Evolutionary conservation across 345 rosid species (phyloP).

Genomic region (Camelina sativa): DNA sequence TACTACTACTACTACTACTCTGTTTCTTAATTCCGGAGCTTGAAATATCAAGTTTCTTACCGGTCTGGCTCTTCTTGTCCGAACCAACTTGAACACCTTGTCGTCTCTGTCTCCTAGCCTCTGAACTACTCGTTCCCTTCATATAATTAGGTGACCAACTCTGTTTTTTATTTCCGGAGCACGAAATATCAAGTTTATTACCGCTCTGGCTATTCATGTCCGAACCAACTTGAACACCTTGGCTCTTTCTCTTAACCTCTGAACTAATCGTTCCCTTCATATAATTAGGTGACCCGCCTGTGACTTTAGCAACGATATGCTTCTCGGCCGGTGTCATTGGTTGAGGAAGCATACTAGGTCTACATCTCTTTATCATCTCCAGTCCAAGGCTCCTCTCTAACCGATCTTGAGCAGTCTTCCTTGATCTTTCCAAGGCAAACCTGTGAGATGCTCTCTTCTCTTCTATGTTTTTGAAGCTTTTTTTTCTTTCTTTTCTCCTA

Average conservation of each 20-base stretch:
- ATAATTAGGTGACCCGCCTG: conserved; percentile 58
- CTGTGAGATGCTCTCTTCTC: conserved; percentile 6
- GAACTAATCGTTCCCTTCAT: conserved; percentile 84
- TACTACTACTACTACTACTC: conserved; percentile 38
- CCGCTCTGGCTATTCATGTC: no score
- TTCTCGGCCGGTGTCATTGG: background rate
- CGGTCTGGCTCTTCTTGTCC: conserved; percentile 37
- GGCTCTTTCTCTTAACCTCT: conserved; percentile 60
- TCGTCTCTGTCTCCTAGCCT: conserved; percentile 62
- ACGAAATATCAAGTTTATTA: no score
- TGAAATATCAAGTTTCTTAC: conserved; percentile 40
- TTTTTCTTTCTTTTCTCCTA: background rate
- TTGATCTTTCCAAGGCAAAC: conserved; percentile 29
- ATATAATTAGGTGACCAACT: conserved; percentile 65
- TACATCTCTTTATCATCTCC: conserved; percentile 69
- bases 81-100: conserved; percentile 1
- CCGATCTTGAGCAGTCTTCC: conserved; percentile 50
- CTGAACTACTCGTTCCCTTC: conserved; percentile 79
- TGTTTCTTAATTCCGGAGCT: conserved; percentile 46
- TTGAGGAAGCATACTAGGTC: conserved; percentile 36
- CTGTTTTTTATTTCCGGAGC: no score
- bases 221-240: background rate
- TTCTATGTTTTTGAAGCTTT: background rate
- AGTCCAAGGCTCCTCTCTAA: conserved; percentile 54
- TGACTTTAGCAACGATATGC: conserved; percentile 33